phyloP scores from a whole-genome alignment of 345 rosid species.

The Brassica cretica region DNA sequence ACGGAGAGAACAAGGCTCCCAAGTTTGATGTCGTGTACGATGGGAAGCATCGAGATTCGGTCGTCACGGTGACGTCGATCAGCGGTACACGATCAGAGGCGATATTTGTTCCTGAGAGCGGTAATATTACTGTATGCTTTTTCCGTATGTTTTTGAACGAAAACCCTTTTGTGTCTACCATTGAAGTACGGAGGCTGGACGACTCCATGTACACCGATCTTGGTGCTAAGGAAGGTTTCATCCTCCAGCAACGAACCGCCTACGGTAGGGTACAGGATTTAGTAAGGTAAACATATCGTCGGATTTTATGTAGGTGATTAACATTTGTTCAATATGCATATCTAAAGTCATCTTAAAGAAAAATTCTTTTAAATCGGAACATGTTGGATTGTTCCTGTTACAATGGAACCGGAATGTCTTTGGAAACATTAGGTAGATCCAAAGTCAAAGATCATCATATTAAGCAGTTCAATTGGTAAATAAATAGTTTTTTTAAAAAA shows the following conservation, averaged over 20 bases:
- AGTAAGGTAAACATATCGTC: conserved; percentile 23
- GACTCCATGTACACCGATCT: conserved; percentile 29
- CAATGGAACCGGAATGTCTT: background rate
- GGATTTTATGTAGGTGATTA: background rate
- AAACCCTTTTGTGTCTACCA: conserved; percentile 24
- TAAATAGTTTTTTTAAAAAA: too few species aligned
- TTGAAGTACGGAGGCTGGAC: conserved; percentile 33
- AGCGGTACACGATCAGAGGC: conserved; percentile 3
- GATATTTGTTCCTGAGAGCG: conserved; percentile 16
- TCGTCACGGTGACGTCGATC: background rate
- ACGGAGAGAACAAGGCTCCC: background rate
- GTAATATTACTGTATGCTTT: conserved; percentile 20
- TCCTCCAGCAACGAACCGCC: conserved; percentile 19
- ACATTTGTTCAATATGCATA: background rate
- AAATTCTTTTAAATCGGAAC: background rate
- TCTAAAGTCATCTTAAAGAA: background rate
- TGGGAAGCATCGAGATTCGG: conserved; percentile 25
- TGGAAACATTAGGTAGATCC: background rate
- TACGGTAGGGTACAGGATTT: conserved; percentile 14
- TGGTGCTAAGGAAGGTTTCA: conserved; percentile 28
- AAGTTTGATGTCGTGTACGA: conserved; percentile 30
- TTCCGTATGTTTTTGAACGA: conserved; percentile 14
- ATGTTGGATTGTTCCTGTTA: background rate
- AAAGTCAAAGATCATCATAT: background rate
- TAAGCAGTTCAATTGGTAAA: background rate